Evolutionary conservation across 2,329 filamentous ascomycete species (phyloP).

Genomic region (Alternaria alternata): DNA sequence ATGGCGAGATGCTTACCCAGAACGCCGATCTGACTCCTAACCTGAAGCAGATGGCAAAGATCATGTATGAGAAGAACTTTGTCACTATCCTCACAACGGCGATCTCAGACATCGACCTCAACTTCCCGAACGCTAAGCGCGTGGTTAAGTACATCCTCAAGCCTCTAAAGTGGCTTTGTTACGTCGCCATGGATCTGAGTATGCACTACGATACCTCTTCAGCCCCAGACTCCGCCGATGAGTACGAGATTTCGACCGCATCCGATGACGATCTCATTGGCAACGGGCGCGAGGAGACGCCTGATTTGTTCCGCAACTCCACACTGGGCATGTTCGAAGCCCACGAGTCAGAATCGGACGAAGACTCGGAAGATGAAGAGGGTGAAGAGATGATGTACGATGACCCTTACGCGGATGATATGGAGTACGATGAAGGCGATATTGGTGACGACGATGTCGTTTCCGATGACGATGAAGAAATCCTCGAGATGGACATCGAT

Average conservation of each 20-base stretch:
- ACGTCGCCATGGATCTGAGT: constrained; percentile 85
- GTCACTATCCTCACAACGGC: constrained; percentile 87
- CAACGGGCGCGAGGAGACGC: constrained; percentile 80
- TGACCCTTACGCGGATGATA: constrained; percentile 86
- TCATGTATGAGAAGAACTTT: constrained; percentile 99
- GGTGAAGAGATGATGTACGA: constrained; percentile 80
- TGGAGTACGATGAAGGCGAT: constrained; percentile 85
- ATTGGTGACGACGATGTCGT: constrained; percentile 75
- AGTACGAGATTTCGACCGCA: constrained; percentile 91
- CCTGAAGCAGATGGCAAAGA: constrained; percentile 83
- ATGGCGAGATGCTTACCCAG: constrained; percentile 48
- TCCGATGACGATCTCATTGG: constrained; percentile 87
- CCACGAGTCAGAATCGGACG: constrained; percentile 80
- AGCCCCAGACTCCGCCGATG: constrained; percentile 70
- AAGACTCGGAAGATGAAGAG: constrained; percentile 67
- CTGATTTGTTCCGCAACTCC: constrained; percentile 95
- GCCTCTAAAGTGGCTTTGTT: constrained; percentile 85
- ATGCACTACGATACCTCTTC: constrained; percentile 78
- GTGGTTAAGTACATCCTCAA: constrained; percentile 96
- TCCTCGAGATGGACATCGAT: constrained; percentile 80
- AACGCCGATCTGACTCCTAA: constrained; percentile 59
- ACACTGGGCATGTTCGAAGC: constrained; percentile 93
- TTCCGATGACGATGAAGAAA: constrained; percentile 86
- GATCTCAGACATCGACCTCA: constrained; percentile 93
- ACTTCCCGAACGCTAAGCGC: constrained; percentile 90